Conservation (phyloP, 768 basidiomycete genomes). For the Stropharia rugosoannulata region DNA sequence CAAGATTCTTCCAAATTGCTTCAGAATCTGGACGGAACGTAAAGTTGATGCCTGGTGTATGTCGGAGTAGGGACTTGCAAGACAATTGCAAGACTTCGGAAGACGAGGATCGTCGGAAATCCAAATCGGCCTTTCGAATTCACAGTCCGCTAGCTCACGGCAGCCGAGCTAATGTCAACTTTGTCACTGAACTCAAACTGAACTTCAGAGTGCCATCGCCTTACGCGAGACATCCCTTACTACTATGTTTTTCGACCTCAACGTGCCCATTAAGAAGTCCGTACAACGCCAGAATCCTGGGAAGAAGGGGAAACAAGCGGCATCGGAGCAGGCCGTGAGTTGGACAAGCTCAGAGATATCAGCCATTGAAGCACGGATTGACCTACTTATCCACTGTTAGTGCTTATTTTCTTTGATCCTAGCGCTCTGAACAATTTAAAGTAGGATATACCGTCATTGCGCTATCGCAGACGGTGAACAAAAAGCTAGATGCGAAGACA, state of each 20-base stretch:
- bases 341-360: conserved; percentile 59
- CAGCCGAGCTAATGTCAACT: no score
- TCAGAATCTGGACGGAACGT: no score
- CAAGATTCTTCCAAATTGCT: no score
- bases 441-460: conserved; percentile 88
- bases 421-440: conserved; percentile 29
- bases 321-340: conserved; percentile 22
- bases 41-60: no score
- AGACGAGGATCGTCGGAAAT: no score
- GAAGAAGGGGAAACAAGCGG: conserved; percentile 56
- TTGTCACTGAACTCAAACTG: no score
- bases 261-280: conserved; percentile 49
- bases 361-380: conserved; percentile 61
- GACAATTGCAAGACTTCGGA: no score
- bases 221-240: no score
- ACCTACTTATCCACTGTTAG: conserved; percentile 73
- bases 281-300: conserved; percentile 30
- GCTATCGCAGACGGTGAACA: conserved; percentile 70
- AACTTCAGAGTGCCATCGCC: no score
- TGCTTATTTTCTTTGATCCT: conserved; percentile 13
- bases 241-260: conserved; percentile 67
- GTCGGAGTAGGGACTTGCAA: no score
- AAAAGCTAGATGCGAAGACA: conserved; percentile 68
- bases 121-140: no score
- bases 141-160: no score